Conservation (phyloP, 352 stramenopile species). For the Pythium dissimile region DNA sequence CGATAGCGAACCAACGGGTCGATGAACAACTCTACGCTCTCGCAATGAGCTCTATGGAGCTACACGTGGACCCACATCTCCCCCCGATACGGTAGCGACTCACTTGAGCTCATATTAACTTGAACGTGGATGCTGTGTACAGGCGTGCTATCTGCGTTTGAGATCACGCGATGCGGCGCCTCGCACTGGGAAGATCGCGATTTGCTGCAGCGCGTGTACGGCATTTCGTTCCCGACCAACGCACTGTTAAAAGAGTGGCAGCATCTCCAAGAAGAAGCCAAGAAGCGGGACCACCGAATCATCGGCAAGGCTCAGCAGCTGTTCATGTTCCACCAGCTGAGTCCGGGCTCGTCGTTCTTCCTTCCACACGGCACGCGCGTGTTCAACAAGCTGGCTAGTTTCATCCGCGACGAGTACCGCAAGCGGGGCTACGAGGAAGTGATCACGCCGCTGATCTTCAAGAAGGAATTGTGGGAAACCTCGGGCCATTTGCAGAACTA, state of each 20-base stretch:
- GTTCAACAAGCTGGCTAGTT: conserved; percentile 95
- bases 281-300: conserved; percentile 95
- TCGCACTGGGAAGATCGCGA: conserved; percentile 92
- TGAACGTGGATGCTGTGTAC: neutral
- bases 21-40: conserved; percentile 74
- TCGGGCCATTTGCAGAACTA: conserved; percentile 98
- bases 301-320: conserved; percentile 96
- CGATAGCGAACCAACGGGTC: conserved; percentile 35
- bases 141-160: conserved; percentile 92
- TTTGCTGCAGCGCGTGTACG: conserved; percentile 96
- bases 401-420: conserved; percentile 85
- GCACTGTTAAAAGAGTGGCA: conserved; percentile 85
- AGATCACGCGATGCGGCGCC: conserved; percentile 92
- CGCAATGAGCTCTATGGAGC: conserved; percentile 60
- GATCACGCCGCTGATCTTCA: conserved; percentile 97
- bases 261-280: conserved; percentile 92
- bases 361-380: conserved; percentile 96
- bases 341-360: conserved; percentile 97
- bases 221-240: conserved; percentile 93
- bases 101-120: no score
- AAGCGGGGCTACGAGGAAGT: conserved; percentile 94
- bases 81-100: no score
- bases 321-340: conserved; percentile 94
- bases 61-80: conserved; percentile 80
- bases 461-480: conserved; percentile 97